A percentile compares a stretch with the other conserved stretches of the same genome.
These are phyloP conservation scores for Aspergillus incahuasiensis DNA, from an alignment of 495 filamentous ascomycete genomes.

Conservation along the genomic window DNA sequence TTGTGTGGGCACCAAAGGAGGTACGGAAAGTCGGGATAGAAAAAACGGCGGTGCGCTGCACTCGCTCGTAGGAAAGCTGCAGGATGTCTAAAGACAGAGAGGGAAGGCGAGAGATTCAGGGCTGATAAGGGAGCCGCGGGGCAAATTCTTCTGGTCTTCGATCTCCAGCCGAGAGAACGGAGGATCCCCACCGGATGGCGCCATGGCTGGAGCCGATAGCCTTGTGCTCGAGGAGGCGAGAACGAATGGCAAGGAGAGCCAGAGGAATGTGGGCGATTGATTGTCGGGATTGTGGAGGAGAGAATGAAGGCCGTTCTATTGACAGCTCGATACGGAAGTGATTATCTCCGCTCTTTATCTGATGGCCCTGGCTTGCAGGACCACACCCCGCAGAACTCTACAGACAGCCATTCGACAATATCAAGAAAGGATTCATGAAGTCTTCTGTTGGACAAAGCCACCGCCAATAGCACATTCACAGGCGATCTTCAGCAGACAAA, in stretches of 20 bases:
- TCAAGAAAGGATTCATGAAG: too few species aligned
- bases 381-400: background rate
- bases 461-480: too few species aligned
- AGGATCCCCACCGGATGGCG: conserved; percentile 13
- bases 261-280: conserved; percentile 3
- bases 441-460: too few species aligned
- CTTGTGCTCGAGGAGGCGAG: background rate
- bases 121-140: conserved; percentile 6
- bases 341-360: background rate
- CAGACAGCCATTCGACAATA: background rate
- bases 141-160: background rate
- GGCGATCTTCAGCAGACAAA: too few species aligned
- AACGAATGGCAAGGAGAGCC: background rate
- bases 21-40: background rate
- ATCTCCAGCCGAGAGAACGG: background rate
- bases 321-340: background rate
- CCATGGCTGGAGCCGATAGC: conserved; percentile 15
- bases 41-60: background rate
- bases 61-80: background rate
- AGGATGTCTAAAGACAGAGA: background rate
- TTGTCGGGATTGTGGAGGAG: conserved; percentile 4
- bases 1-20: conserved; percentile 14
- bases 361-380: background rate
- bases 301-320: background rate
- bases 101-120: background rate